Percentiles rank a stretch among this genome's conserved stretches.
Conservation (phyloP, 1,284 basidiomycete genomes). For the Leccinum huronense region DNA sequence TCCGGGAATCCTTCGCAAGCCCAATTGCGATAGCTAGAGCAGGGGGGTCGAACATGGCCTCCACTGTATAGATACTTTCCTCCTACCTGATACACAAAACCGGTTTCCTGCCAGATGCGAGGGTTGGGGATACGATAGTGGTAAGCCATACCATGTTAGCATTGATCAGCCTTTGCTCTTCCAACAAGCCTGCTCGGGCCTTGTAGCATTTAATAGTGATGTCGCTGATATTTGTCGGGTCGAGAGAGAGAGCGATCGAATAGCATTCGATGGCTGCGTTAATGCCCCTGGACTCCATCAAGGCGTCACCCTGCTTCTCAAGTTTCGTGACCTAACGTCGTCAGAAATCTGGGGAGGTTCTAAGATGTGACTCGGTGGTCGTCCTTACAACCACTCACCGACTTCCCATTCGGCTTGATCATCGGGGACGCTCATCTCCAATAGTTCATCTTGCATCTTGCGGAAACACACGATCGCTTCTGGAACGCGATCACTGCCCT, state of each 20-base stretch:
- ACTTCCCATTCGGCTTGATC: not conserved
- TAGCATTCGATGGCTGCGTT: not conserved
- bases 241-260: not conserved
- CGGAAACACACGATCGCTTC: not conserved
- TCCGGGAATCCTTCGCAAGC: constrained; percentile 12
- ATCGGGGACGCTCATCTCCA: not conserved
- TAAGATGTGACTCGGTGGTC: not conserved
- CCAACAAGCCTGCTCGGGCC: not conserved
- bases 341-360: not conserved
- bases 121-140: no score
- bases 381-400: not conserved
- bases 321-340: not conserved
- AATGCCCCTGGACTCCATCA: not conserved
- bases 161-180: not conserved
- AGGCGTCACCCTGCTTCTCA: not conserved
- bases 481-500: no score
- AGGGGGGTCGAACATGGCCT: not conserved
- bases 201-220: not conserved
- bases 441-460: not conserved
- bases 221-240: not conserved
- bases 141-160: not conserved
- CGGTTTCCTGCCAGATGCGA: no score
- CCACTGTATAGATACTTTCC: not conserved
- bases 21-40: constrained; percentile 12
- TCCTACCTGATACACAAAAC: not conserved